phyloP scores from a whole-genome alignment of 2,329 filamentous ascomycete species.

The Colletotrichum sp. region DNA sequence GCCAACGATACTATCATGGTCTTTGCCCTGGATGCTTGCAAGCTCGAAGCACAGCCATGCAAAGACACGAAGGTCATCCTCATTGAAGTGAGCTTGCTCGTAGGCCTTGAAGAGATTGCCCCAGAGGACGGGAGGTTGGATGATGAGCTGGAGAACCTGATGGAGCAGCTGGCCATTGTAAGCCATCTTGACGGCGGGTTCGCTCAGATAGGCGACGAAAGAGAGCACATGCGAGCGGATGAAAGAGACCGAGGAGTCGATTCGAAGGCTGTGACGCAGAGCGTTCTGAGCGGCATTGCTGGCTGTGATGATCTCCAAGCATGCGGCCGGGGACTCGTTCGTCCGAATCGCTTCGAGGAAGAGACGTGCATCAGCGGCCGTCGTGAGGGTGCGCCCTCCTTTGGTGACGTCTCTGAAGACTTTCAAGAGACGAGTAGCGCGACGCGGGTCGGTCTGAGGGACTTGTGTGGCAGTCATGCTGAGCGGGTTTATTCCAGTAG shows the following conservation, averaged over 20 bases:
- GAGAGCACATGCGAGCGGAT: conserved; percentile 32
- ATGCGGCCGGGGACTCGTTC: conserved; percentile 23
- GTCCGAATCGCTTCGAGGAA: conserved; percentile 29
- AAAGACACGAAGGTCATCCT: conserved; percentile 39
- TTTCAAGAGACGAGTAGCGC: conserved; percentile 17
- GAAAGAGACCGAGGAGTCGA: conserved; percentile 29
- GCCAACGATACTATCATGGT: conserved; percentile 25
- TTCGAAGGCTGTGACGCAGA: conserved; percentile 28
- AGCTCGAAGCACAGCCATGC: conserved; percentile 56
- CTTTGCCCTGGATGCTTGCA: conserved; percentile 36
- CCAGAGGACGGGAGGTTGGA: conserved; percentile 62
- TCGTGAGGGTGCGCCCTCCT: conserved; percentile 5
- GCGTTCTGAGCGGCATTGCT: conserved; percentile 24
- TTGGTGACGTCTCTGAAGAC: conserved; percentile 19
- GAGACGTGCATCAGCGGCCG: conserved; percentile 24
- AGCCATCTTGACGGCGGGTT: conserved; percentile 50
- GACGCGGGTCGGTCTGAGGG: not conserved
- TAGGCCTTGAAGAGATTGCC: conserved; percentile 36
- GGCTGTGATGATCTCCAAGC: conserved; percentile 30
- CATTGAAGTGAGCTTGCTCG: conserved; percentile 31
- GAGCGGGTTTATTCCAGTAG: not conserved
- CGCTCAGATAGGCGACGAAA: conserved; percentile 43
- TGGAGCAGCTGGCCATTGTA: conserved; percentile 54
- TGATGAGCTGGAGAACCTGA: conserved; percentile 48
- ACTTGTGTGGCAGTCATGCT: not conserved